A percentile compares a stretch with the other conserved stretches of the same genome.
Conservation (phyloP, 352 stramenopile species). For the Phytophthora cactorum region DNA sequence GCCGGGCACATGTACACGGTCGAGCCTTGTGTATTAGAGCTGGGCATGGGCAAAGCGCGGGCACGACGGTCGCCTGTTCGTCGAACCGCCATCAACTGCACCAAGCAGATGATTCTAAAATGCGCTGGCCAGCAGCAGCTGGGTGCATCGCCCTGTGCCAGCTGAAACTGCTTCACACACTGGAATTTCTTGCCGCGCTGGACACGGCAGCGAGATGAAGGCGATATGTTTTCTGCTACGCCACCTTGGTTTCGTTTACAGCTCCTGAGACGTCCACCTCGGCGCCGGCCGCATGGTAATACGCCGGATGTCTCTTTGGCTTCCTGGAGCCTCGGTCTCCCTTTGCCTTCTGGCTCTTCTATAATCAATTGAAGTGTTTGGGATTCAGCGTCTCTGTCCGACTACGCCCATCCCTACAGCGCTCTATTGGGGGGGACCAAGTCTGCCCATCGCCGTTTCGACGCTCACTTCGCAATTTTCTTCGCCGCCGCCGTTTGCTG, state of each 20-base stretch:
- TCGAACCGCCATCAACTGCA: conserved; percentile 21
- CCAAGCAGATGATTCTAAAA: conserved; percentile 22
- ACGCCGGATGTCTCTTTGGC: conserved; percentile 5
- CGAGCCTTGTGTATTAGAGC: neutral
- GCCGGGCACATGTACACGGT: neutral
- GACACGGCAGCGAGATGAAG: neutral
- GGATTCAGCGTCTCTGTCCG: conserved; percentile 20
- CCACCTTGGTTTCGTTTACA: conserved; percentile 7
- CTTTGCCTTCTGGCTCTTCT: neutral
- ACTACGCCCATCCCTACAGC: conserved; percentile 10
- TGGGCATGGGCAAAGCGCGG: neutral
- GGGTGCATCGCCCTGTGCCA: neutral
- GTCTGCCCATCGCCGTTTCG: conserved; percentile 12
- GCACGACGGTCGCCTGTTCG: conserved; percentile 16
- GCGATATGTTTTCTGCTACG: neutral
- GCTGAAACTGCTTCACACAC: conserved; percentile 16
- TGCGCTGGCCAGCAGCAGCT: conserved; percentile 6
- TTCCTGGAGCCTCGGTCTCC: conserved; percentile 1
- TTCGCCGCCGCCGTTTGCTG: neutral
- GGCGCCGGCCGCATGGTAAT: neutral
- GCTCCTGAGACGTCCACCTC: neutral
- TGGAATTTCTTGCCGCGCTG: conserved; percentile 13
- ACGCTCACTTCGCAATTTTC: conserved; percentile 34
- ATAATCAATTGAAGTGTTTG: conserved; percentile 21
- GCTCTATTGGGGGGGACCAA: conserved; percentile 8